Evolutionary conservation across 2,329 filamentous ascomycete species (phyloP).

Genomic region (Diaporthe batatas): DNA sequence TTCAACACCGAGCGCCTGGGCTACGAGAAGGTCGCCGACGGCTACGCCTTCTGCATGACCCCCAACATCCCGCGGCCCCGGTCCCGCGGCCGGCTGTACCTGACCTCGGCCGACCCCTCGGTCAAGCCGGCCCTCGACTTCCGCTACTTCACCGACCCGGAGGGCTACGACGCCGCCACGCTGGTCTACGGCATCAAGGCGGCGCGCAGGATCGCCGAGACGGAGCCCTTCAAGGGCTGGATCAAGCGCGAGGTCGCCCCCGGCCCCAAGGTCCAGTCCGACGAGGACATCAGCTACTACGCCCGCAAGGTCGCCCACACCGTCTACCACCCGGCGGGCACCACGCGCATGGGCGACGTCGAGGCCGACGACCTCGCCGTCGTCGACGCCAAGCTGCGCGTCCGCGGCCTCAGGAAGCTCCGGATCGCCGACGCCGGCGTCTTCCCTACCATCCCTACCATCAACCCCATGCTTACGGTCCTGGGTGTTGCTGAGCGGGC

Average conservation of each 20-base stretch:
- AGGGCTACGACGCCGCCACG: constrained; percentile 87
- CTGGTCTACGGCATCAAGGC: constrained; percentile 83
- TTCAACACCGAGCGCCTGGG: constrained; percentile 87
- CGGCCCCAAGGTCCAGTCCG: constrained; percentile 78
- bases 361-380: constrained; percentile 78
- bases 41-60: constrained; percentile 92
- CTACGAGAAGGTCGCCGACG: constrained; percentile 72
- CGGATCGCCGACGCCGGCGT: constrained; percentile 89
- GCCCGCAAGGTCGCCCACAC: constrained; percentile 86
- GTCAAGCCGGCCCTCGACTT: constrained; percentile 89
- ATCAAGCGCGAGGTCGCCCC: constrained; percentile 86
- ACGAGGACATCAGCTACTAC: constrained; percentile 86
- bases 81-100: constrained; percentile 81
- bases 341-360: constrained; percentile 89
- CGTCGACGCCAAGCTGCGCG: constrained; percentile 80
- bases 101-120: constrained; percentile 79
- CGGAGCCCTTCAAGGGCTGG: constrained; percentile 85
- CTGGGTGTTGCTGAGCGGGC: constrained; percentile 85
- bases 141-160: constrained; percentile 89
- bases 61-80: constrained; percentile 89
- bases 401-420: constrained; percentile 79
- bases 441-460: constrained; percentile 85
- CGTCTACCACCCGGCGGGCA: constrained; percentile 90
- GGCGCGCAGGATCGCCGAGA: constrained; percentile 80
- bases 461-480: constrained; percentile 94